Conservation (phyloP, 2,329 filamentous ascomycete species). For the Hymenoscyphus repandus region DNA sequence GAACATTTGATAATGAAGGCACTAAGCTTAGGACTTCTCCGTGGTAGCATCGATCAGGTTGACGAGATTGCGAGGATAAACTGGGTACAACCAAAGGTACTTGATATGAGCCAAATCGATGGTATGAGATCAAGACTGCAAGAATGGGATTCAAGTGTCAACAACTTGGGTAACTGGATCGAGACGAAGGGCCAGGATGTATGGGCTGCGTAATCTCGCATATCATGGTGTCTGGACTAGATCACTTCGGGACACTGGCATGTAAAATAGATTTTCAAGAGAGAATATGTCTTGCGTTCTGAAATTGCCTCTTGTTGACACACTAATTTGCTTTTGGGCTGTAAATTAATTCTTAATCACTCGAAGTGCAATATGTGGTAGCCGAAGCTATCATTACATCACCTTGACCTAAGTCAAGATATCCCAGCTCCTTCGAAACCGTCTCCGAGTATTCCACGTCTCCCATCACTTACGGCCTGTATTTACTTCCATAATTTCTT, state of each 20-base stretch:
- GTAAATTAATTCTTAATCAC: no score
- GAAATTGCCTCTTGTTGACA: not conserved
- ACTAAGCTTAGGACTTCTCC: slow-evolving; percentile 82
- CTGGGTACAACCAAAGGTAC: slow-evolving; percentile 97
- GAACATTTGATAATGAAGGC: slow-evolving; percentile 99
- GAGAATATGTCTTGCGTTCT: not conserved
- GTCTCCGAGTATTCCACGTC: no score
- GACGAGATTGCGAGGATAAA: slow-evolving; percentile 90
- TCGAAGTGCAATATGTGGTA: no score
- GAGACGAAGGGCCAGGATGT: slow-evolving; percentile 91
- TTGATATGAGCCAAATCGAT: slow-evolving; percentile 92
- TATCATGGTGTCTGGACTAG: slow-evolving; percentile 25
- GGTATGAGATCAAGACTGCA: slow-evolving; percentile 82
- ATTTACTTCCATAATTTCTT: no score
- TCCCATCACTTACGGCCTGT: no score
- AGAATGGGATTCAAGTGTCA: slow-evolving; percentile 96
- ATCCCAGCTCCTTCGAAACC: no score
- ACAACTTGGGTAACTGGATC: slow-evolving; percentile 95
- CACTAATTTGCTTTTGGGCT: no score
- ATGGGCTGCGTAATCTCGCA: slow-evolving; percentile 67
- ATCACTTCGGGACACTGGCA: slow-evolving; percentile 16
- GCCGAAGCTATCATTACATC: no score
- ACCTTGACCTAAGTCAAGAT: no score
- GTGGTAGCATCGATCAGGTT: slow-evolving; percentile 94
- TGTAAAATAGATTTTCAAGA: slow-evolving; percentile 27